Conservation (phyloP, 768 basidiomycete species). For the Lactarius akahatsu region DNA sequence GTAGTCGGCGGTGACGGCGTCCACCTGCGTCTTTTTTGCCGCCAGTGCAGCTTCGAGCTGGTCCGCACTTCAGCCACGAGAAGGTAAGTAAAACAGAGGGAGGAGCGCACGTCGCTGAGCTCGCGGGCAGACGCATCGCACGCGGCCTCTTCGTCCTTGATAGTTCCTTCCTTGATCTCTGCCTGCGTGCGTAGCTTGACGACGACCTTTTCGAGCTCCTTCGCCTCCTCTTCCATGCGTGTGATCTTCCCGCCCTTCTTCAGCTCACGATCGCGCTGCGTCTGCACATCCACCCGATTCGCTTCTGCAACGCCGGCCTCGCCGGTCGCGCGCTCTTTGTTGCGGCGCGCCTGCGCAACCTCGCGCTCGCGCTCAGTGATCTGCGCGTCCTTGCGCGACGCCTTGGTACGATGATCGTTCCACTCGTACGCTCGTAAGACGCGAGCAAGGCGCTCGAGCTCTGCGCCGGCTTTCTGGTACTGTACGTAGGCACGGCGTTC, state of each 20-base stretch:
- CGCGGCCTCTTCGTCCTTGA: constrained; percentile 75
- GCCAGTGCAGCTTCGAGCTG: constrained; percentile 58
- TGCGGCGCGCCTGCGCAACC: constrained; percentile 45
- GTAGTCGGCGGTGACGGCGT: constrained; percentile 53
- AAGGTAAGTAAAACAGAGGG: not conserved
- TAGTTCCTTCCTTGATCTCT: constrained; percentile 72
- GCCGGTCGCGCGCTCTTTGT: constrained; percentile 48
- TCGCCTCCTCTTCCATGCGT: constrained; percentile 77
- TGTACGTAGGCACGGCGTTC: constrained; percentile 89
- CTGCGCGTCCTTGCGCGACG: constrained; percentile 54
- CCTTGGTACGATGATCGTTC: constrained; percentile 57
- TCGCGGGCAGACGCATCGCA: constrained; percentile 53
- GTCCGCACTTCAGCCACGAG: not conserved
- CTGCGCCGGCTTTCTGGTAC: constrained; percentile 85
- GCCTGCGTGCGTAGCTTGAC: constrained; percentile 83
- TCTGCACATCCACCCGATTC: constrained; percentile 62
- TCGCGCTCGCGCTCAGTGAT: constrained; percentile 52
- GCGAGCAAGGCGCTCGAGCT: constrained; percentile 83
- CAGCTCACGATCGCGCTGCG: constrained; percentile 81
- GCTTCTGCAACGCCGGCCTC: constrained; percentile 67
- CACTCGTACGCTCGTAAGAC: constrained; percentile 88
- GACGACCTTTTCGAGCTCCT: constrained; percentile 72
- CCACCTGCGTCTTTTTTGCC: constrained; percentile 62
- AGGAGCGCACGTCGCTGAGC: constrained; percentile 55
- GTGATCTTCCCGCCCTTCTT: constrained; percentile 92